Evolutionary conservation across 2,329 filamentous ascomycete genomes (phyloP), one percentile per base, ranked within the genome.

Genomic region (Claviceps maximensis): DNA sequence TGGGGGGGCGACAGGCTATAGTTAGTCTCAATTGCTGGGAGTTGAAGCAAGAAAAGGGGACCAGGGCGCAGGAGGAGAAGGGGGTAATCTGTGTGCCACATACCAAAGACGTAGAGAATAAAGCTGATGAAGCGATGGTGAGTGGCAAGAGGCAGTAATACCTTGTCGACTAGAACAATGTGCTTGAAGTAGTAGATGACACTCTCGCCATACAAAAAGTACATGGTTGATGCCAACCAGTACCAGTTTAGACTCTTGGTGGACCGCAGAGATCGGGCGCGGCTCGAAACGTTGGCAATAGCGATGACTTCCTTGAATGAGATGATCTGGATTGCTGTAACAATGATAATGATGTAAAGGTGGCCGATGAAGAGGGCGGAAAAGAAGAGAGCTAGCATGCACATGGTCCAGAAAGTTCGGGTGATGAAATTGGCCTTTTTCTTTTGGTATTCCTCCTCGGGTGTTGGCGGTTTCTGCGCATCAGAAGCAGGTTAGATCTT

Each of bases 171-270:
- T 55, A 98, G 74, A 45, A 98, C 83, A 60, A 98, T 91, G 67
- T 98, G 93, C 78, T 98, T 98, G 74, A 98, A 98, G 73, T 98
- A 98, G 74, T 98, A 98, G 64, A 98, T 95, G 65, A 98, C 91
- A 63, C 89, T 96, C 73, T 98, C 93, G 65, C 93, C 93, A 67
- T 98, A 98, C 50, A 98, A 77, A 62, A 95, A 98, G 76, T 98
- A 98, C 91, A 98, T 97, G 60, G 91, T 95, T 27, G 87, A 89
- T n/a, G 89, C 93, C 52, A 98, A 78, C 75, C 95, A 98, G 71
- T 98, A 98, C 93, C 93, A 98, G 71, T 97, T 97, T 62, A 98
- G 75, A 60, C 88, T 89, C 75, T 96, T 96, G 59, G 91, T 96
- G 62, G 95, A 95, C 55, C 86, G 86, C 56, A 98, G 77, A 66